A percentile compares a stretch with the other conserved stretches of the same genome.
phyloP scores from a whole-genome alignment of 2,329 filamentous ascomycete genomes.

The Colletotrichum spaethianum region DNA sequence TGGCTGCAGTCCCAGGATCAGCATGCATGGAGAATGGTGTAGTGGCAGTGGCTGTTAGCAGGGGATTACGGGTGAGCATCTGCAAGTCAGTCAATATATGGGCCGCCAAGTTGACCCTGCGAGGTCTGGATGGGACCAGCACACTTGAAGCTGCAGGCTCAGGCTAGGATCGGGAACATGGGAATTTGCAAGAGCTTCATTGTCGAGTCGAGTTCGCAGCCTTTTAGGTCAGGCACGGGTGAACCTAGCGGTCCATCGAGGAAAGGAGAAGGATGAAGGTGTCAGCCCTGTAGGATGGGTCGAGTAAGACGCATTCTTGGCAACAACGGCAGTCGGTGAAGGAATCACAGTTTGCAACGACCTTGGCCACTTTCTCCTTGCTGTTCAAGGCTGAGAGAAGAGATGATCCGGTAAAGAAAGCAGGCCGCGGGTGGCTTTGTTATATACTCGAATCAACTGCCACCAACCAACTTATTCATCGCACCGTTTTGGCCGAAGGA shows the following conservation, averaged over 20 bases:
- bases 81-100: conserved; percentile 40
- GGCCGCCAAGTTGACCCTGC: conserved; percentile 28
- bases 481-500: not conserved
- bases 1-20: conserved; percentile 24
- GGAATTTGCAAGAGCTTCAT: conserved; percentile 12
- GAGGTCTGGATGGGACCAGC: conserved; percentile 37
- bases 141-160: conserved; percentile 22
- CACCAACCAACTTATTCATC: too few species aligned
- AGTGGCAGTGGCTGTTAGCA: conserved; percentile 39
- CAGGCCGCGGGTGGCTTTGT: not conserved
- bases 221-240: conserved; percentile 21
- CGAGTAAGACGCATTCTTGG: conserved; percentile 29
- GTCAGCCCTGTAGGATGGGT: conserved; percentile 33
- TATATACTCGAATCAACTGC: too few species aligned
- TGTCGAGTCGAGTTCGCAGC: not conserved
- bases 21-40: conserved; percentile 35
- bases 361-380: not conserved
- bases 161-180: conserved; percentile 14
- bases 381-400: not conserved
- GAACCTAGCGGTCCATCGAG: conserved; percentile 16
- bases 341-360: not conserved
- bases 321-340: conserved; percentile 18
- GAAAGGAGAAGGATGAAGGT: conserved; percentile 13
- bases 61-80: conserved; percentile 15
- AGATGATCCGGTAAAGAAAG: not conserved